Evolutionary conservation across 148 eudicot genomes (phyloP).

Genomic region (Spergularia bocconei): DNA sequence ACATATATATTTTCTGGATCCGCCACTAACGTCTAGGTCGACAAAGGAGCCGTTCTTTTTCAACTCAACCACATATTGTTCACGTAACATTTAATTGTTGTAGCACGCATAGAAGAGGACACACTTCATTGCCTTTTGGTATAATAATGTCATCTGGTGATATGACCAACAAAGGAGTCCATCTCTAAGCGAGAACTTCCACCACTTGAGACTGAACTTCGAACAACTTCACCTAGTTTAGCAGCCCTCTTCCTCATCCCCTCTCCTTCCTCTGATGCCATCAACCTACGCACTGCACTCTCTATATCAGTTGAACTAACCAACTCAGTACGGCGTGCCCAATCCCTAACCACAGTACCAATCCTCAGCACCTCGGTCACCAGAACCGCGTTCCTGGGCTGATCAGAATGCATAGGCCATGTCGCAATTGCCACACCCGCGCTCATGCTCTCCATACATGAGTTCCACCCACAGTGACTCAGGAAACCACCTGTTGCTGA

Average conservation of each 20-base stretch:
- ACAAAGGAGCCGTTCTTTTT: no score
- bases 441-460: conserved; percentile 10
- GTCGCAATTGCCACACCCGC: conserved; percentile 3
- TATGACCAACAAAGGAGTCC: conserved; percentile 2
- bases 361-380: conserved; percentile 2
- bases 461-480: conserved; percentile 16
- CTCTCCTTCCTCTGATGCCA: neutral
- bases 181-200: conserved; percentile 2
- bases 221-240: neutral
- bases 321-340: neutral
- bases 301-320: neutral
- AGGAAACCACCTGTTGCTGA: neutral
- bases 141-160: neutral
- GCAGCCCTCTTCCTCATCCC: conserved; percentile 1
- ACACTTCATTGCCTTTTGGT: no score
- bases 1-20: no score
- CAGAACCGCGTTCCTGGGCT: conserved; percentile 9
- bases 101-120: no score
- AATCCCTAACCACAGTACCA: conserved; percentile 4
- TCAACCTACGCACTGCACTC: neutral
- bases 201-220: neutral
- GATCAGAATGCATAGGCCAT: conserved; percentile 13
- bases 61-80: no score
- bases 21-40: no score
- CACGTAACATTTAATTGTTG: no score